These are phyloP conservation scores for Coemansia sp. DNA, from an alignment of 192 early-diverging fungal genomes.

Conservation along the genomic window DNA sequence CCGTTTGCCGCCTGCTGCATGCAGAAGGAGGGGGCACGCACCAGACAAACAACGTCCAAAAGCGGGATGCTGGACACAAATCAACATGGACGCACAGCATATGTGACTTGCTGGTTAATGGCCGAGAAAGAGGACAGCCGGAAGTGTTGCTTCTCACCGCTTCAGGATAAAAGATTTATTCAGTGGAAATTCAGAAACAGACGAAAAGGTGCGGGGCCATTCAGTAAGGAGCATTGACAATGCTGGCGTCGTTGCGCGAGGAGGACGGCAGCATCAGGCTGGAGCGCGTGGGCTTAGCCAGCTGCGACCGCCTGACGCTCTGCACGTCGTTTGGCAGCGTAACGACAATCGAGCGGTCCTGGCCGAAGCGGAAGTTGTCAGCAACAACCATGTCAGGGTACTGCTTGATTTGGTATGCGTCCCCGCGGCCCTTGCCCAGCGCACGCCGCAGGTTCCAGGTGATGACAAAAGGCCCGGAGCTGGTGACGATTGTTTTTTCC, in stretches of 20 bases:
- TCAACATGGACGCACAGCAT: neutral
- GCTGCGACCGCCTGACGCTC: conserved; percentile 60
- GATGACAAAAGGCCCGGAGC: conserved; percentile 86
- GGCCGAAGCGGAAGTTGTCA: conserved; percentile 87
- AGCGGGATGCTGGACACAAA: too few relatives aligned
- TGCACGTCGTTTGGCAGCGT: conserved; percentile 75
- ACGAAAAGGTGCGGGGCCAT: neutral
- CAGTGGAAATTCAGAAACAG: conserved; percentile 1
- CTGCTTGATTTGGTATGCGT: conserved; percentile 84
- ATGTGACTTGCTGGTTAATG: conserved; percentile 6
- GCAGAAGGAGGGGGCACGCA: too few relatives aligned
- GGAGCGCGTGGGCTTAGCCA: conserved; percentile 60
- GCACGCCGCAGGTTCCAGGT: conserved; percentile 88
- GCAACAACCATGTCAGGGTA: conserved; percentile 81
- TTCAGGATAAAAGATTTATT: neutral
- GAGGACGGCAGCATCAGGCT: conserved; percentile 32
- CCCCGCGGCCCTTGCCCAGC: conserved; percentile 71
- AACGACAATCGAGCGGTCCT: conserved; percentile 82
- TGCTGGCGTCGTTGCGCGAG: conserved; percentile 14
- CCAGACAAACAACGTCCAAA: too few relatives aligned
- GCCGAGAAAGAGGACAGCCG: neutral
- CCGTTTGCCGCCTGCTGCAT: too few relatives aligned
- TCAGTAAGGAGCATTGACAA: conserved; percentile 36
- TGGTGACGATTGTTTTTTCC: conserved; percentile 85
- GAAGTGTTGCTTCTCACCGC: too few relatives aligned